Evolutionary conservation across 169 alveolate genomes (phyloP), one percentile per base, ranked within the genome.

Genomic region (Cryptosporidium tyzzeri): DNA sequence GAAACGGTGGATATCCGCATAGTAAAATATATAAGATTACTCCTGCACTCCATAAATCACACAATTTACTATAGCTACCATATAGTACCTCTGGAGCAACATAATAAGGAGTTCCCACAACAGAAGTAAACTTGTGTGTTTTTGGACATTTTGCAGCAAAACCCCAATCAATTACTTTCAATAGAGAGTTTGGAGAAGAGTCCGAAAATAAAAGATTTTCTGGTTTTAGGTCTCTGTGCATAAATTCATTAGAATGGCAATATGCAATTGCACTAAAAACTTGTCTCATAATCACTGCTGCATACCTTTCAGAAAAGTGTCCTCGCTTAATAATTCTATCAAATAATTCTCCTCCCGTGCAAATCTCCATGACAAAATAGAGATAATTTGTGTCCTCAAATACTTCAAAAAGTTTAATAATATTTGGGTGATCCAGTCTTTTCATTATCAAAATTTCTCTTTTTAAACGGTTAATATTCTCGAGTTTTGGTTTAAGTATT

Each of bases 71-170:
- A 92, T 98, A 98, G 70, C 94, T 93, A 39, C 98, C 97, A 59
- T 92, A 86, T 37, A 98, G 86, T 14, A 98, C 99, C 86, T 98
- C 99, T 0, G 99, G 99, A 1, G 99, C 98, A 29, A 98, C 96
- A 93, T 97, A 98, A 89, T 97, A 98, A 9, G 99, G 99, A 5
- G 98, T 96, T 33, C 98, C 98, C 33, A 96, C 98, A 26, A 95
- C 93, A 29, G 96, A 94, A 65, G 94, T 91, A 91, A 95, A 94
- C 70, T 94, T 95, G 75, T 95, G 98, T 58, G 94, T 85, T 67
- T 92, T 93, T 93, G 92, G 92, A 71, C 98, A 96, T 84, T 93
- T 94, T 31, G 98, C 95, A 1, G 98, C 97, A 74, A 96, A 96
- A 6, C 98, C 98, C 98, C 98, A 96, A 92, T 96, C 98, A n/a